Base-by-base conservation (phyloP, 2,329 filamentous ascomycete species). In the Pezicula radicicola region DNA sequence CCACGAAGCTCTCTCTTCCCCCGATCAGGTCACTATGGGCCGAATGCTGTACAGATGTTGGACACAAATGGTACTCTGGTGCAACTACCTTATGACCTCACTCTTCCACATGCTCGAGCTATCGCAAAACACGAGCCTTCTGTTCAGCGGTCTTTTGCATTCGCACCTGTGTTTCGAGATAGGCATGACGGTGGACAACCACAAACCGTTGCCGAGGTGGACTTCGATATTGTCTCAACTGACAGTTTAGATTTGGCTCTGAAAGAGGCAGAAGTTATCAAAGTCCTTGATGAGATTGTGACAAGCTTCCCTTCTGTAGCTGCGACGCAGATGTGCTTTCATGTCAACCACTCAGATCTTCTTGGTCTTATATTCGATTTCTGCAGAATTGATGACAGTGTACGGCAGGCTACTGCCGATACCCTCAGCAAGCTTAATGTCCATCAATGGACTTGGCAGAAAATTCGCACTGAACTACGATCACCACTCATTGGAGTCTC, bases 21-120 rank as follows among this genome's bases (percentile, higher is more conserved):
- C 2, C 81, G 87, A 42, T 96, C 92, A 1, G 77, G 81, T 9
- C 85, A 93, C 64, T 97, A 97, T 64, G 75, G 78, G 28, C 75
- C 70, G 66, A 89, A 89, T 60, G 86, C 88, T 13, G 88, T 95
- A 15, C 87, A 89, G 55, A 72, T 97, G 13, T 75, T 99, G 25
- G 91, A 96, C 66, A 78, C 84, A 2, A 89, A 86, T 55, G 94
- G 93, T 2, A 93, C 88, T n/a, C 77, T 97, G 2, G 76, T 97
- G 7, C 94, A 99, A 66, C 73, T 99, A n/a, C 94, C 94, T 0
- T 97, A 90, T 63, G 94, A 99, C 68, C 75, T 97, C 19, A 96
- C 91, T 2, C 78, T 97, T 57, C 91, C 93, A 1, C 86, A 96
- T 67, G 94, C 94, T 21, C 83, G 93, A 50, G 84, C 87, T 52